Percentiles rank a stretch among this genome's conserved stretches.
Conservation (phyloP, 306 rosid genomes). For the Datisca glomerata region DNA sequence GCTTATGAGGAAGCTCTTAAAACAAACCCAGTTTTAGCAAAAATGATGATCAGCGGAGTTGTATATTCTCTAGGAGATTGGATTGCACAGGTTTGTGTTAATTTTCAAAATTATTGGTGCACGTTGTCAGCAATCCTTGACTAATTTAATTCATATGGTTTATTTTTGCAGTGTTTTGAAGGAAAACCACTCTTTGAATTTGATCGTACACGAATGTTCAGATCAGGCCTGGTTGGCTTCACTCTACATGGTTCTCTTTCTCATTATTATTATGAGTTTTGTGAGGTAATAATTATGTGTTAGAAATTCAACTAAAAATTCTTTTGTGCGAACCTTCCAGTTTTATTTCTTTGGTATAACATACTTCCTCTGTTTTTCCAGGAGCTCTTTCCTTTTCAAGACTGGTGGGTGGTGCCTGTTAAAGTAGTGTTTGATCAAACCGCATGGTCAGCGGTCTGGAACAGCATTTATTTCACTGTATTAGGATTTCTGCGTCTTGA, state of each 20-base stretch:
- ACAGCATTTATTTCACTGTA: slow-evolving; percentile 70
- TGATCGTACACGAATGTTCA: slow-evolving; percentile 76
- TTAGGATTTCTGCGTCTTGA: slow-evolving; percentile 74
- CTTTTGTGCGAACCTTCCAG: neutral
- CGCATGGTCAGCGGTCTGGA: slow-evolving; percentile 88
- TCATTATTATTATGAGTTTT: slow-evolving; percentile 81
- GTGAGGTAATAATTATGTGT: slow-evolving; percentile 45
- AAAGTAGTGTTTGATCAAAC: slow-evolving; percentile 91
- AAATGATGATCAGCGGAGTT: slow-evolving; percentile 95
- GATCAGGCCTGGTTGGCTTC: slow-evolving; percentile 94
- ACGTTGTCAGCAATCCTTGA: no score
- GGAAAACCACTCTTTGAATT: slow-evolving; percentile 93
- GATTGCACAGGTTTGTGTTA: slow-evolving; percentile 93
- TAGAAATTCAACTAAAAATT: neutral
- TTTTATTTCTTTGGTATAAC: neutral
- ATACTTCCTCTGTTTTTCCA: slow-evolving; percentile 14
- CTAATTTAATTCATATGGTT: no score
- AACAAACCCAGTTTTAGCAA: slow-evolving; percentile 86
- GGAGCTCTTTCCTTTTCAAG: slow-evolving; percentile 87
- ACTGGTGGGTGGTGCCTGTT: slow-evolving; percentile 98
- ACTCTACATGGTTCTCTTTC: slow-evolving; percentile 97
- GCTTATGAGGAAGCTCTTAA: slow-evolving; percentile 97
- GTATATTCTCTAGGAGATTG: slow-evolving; percentile 93
- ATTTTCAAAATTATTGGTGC: no score
- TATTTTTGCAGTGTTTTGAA: slow-evolving; percentile 68